These are phyloP conservation scores for Papilionanthe hybrid DNA, from an alignment of 116 monocot genomes.

Conservation along the genomic window DNA sequence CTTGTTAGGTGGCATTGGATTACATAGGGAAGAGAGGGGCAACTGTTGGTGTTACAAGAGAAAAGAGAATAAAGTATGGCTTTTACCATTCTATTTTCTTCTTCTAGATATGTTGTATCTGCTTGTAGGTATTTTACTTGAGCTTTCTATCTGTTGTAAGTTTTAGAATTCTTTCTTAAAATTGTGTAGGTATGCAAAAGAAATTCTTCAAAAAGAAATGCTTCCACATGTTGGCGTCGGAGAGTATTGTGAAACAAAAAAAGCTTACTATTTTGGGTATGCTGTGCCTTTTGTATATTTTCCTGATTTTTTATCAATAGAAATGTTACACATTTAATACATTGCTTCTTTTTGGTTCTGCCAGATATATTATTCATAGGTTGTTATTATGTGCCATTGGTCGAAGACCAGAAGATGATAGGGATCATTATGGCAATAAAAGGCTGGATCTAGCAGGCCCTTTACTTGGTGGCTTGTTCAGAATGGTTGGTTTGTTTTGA, in stretches of 20 bases:
- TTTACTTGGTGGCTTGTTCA: constrained; percentile 91
- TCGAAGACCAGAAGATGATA: constrained; percentile 93
- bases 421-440: constrained; percentile 99
- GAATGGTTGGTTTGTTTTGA: constrained; percentile 85
- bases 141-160: not conserved
- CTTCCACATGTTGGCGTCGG: constrained; percentile 98
- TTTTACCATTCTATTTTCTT: not conserved
- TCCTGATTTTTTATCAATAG: not conserved
- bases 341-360: constrained; percentile 1
- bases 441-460: constrained; percentile 98
- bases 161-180: not conserved
- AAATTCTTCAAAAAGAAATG: constrained; percentile 99
- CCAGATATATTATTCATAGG: constrained; percentile 93
- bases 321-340: not conserved
- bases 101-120: not conserved
- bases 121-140: not conserved
- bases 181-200: constrained; percentile 75
- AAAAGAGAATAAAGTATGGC: constrained; percentile 93
- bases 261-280: constrained; percentile 99
- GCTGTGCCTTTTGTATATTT: not conserved
- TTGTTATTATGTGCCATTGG: constrained; percentile 90
- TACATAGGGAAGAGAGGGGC: constrained; percentile 96
- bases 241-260: constrained; percentile 98
- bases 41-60: constrained; percentile 91
- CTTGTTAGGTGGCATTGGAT: constrained; percentile 84